Evolutionary conservation across 345 rosid species (phyloP).

Genomic region (Arabis alpina): DNA sequence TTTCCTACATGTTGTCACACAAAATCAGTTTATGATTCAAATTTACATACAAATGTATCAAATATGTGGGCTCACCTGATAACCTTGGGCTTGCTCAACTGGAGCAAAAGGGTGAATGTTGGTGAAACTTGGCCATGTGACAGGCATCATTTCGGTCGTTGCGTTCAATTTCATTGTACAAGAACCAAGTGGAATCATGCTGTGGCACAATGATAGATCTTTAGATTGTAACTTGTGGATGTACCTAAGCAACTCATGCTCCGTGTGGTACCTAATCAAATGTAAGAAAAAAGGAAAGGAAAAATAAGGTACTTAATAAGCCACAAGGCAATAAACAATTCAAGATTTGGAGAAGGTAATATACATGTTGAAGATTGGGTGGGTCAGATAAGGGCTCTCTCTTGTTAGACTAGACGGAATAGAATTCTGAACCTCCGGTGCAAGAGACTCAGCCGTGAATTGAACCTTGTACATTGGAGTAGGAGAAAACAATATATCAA

Average conservation of each 20-base stretch:
- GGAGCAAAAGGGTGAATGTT: constrained; percentile 96
- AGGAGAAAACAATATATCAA: not conserved
- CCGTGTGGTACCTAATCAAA: constrained; percentile 76
- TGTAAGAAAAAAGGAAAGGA: constrained; percentile 8
- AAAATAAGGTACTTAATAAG: constrained; percentile 35
- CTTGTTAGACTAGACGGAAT: constrained; percentile 79
- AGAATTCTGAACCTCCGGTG: constrained; percentile 72
- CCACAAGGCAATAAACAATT: constrained; percentile 23
- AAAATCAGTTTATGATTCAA: constrained; percentile 30
- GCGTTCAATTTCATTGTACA: constrained; percentile 99
- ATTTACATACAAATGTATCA: constrained; percentile 12
- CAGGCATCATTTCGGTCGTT: constrained; percentile 97
- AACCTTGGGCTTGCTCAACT: constrained; percentile 77
- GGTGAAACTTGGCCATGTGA: constrained; percentile 87
- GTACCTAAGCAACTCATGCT: constrained; percentile 94
- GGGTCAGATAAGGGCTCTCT: constrained; percentile 78
- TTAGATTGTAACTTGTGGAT: constrained; percentile 75
- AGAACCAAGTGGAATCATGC: constrained; percentile 99
- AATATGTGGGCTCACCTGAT: constrained; percentile 61
- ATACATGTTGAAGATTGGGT: constrained; percentile 89
- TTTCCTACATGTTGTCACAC: constrained; percentile 60
- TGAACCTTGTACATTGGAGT: constrained; percentile 51
- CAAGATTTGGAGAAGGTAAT: constrained; percentile 26
- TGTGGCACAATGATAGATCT: constrained; percentile 97
- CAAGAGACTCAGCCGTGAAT: constrained; percentile 85